phyloP scores from a whole-genome alignment of 176 grass and related monocot genomes.

The Ampelocalamus luodianensis region DNA sequence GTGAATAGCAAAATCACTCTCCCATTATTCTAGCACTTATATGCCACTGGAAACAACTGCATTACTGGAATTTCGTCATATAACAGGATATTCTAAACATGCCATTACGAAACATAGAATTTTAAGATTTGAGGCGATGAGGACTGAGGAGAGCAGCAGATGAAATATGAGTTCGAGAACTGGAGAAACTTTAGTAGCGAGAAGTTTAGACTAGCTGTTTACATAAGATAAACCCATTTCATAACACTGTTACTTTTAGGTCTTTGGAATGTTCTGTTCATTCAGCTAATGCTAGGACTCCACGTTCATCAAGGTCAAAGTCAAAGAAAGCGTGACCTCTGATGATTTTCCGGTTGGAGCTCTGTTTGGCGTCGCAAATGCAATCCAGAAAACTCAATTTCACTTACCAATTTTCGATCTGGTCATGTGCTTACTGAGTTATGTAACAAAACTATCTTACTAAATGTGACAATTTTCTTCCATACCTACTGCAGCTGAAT shows the following conservation, averaged over 20 bases:
- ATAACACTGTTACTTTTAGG: background rate
- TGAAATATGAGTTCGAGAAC: background rate
- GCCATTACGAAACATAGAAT: slow-evolving; percentile 12
- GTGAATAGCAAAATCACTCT: too few species aligned
- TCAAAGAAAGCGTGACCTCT: background rate
- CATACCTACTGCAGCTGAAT: background rate
- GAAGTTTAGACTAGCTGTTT: background rate
- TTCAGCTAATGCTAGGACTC: slow-evolving; percentile 13
- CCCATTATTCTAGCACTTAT: too few species aligned
- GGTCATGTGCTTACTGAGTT: background rate
- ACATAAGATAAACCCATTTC: background rate
- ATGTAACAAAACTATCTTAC: background rate
- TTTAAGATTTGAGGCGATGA: background rate
- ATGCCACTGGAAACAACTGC: slow-evolving; percentile 4
- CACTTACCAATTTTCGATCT: background rate
- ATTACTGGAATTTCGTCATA: background rate
- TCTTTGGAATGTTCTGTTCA: background rate
- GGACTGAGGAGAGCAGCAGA: background rate
- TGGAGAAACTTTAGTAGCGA: background rate
- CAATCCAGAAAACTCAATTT: background rate
- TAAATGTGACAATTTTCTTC: slow-evolving; percentile 6
- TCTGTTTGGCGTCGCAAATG: background rate
- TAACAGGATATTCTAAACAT: background rate
- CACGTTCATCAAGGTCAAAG: background rate
- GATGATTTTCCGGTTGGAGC: background rate